Evolutionary conservation across 2,329 filamentous ascomycete genomes (phyloP), one percentile per base, ranked within the genome.

Genomic region (Fusarium guadeloupense): DNA sequence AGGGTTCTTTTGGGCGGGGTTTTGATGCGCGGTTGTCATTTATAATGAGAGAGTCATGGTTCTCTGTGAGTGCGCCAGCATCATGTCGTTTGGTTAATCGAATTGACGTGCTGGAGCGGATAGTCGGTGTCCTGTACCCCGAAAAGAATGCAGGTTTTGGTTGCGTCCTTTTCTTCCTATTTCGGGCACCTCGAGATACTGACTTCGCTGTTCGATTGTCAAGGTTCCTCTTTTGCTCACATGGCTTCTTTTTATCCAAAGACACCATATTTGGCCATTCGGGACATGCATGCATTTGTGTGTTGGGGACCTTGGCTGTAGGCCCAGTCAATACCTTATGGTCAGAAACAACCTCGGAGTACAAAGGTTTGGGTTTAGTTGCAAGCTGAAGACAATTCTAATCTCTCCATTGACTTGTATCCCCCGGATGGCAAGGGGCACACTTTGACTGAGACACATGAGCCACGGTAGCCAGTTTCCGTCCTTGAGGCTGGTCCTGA

Each of bases 381-480:
- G 44, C 33, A 42, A 67, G 40, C 25, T 59, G 55, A n/a, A 69
- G 43, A 16, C 66, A 69, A 16, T 51, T 61, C 55, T 42, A 59
- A 14, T 55, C 52, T 28, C 64, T 67, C 13, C 64, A 67, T 20
- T 65, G 55, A 14, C 68, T 64, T 16, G 66, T 54, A 30, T 69
- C 58, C 9, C 37, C 59, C 1, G 67, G 48, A 42, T 72, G 69
- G 41, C 74, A 77, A 37, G 73, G 71, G 10, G 72, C 51, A 42
- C 74, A 77, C 31, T 47, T 40, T 37, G 28, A 25, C 23, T 34
- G 33, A 14, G 34, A 12, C 8, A 17, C 9, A n/a, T 58, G 59
- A 17, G 62, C 54, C 9, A 45, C 50, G 3, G 46, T 30, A 14
- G 52, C 37, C n/a, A 57, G 43, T 40, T 52, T 69, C 19, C 64